phyloP scores from a whole-genome alignment of 768 basidiomycete species.

The Psilocybe cyanescens region DNA sequence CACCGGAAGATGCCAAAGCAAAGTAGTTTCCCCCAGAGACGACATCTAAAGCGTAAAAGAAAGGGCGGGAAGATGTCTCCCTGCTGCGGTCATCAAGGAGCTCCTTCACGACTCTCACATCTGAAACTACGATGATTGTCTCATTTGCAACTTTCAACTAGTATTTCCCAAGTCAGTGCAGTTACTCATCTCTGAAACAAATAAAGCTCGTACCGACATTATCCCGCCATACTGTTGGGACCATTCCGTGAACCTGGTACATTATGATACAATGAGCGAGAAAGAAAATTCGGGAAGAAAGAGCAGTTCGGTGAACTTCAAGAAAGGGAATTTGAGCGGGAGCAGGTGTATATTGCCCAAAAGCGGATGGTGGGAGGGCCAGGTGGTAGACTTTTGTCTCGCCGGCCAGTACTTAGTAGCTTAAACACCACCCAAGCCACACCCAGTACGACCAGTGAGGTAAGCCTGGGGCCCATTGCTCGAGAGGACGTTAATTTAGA shows the following conservation, averaged over 20 bases:
- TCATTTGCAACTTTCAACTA: background rate
- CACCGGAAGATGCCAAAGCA: background rate
- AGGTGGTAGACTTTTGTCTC: no score
- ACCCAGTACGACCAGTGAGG: no score
- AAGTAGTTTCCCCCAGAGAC: background rate
- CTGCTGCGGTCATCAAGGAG: background rate
- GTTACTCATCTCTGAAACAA: background rate
- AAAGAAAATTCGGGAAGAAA: background rate
- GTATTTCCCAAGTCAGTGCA: background rate
- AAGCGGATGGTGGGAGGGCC: no score
- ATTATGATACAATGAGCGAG: background rate
- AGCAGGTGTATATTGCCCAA: no score
- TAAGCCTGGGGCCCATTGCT: no score
- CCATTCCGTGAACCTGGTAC: background rate
- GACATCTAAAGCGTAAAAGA: background rate
- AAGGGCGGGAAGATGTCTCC: background rate
- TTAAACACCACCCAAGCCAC: no score
- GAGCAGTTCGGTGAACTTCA: background rate
- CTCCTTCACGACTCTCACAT: background rate
- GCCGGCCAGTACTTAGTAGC: no score
- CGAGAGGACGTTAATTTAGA: no score
- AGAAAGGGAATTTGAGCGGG: background rate
- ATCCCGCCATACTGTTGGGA: background rate
- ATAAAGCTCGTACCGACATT: background rate
- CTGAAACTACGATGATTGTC: background rate